phyloP scores from a whole-genome alignment of 2,329 filamentous ascomycete species.

The Nemania bipapillata region DNA sequence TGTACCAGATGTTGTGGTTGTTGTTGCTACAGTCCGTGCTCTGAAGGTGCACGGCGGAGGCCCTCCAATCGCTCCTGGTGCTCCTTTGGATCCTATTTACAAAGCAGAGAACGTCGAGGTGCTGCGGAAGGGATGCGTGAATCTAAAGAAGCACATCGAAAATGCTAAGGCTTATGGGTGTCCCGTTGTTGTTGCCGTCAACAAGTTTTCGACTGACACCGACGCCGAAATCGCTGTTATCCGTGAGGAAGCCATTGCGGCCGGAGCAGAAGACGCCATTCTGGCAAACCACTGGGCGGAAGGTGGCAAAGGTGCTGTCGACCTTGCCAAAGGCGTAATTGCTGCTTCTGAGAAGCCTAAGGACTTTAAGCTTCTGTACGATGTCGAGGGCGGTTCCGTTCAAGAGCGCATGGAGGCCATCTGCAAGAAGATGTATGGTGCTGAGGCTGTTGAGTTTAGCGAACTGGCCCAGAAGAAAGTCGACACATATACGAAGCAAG shows the following conservation, averaged over 20 bases:
- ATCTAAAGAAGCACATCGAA: conserved; percentile 92
- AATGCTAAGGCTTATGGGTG: conserved; percentile 91
- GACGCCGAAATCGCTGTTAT: conserved; percentile 90
- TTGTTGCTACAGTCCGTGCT: conserved; percentile 94
- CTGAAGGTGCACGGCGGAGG: conserved; percentile 97
- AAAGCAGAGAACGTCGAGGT: conserved; percentile 93
- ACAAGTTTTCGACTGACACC: conserved; percentile 94
- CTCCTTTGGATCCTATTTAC: conserved; percentile 86
- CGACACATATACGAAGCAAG: conserved; percentile 91
- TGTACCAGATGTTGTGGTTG: conserved; percentile 89
- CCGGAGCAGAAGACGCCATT: conserved; percentile 93
- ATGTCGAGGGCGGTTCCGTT: conserved; percentile 75
- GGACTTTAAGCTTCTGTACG: conserved; percentile 88
- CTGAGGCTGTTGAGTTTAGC: conserved; percentile 87
- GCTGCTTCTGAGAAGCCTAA: conserved; percentile 83
- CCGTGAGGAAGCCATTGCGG: conserved; percentile 88
- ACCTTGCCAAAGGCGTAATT: conserved; percentile 88
- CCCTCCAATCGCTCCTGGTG: conserved; percentile 90
- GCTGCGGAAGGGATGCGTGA: conserved; percentile 88
- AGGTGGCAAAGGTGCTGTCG: conserved; percentile 88
- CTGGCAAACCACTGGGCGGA: conserved; percentile 97
- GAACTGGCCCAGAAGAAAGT: conserved; percentile 96
- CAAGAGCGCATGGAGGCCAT: conserved; percentile 92
- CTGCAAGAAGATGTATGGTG: conserved; percentile 93
- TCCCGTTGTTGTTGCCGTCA: conserved; percentile 95